Evolutionary conservation across 306 rosid species (phyloP), one percentile per base, ranked within the genome.

Genomic region (Vigna reflexopilosa): DNA sequence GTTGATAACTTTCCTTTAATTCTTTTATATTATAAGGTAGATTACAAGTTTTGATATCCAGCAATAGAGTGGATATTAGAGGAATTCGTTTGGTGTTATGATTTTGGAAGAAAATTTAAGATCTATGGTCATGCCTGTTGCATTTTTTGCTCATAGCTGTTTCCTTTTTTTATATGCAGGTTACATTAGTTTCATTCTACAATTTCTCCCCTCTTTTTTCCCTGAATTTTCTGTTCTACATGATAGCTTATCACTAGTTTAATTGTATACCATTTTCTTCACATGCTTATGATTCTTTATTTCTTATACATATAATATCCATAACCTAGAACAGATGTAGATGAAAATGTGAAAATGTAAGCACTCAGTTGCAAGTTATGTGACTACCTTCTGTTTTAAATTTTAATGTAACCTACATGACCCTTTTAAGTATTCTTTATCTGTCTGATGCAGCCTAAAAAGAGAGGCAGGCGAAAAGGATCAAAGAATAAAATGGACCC

Each of bases 401-500:
- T 52, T 75, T 48, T 67, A 49, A 14, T 16, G 30, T 67, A 61
- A 67, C 34, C 62, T 76, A 20, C 58, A 30, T 24, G 44, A 24
- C 69, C 54, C 67, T 45, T 52, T 74, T 70, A 76, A 61, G 51
- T 48, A 68, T 78, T 80, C 49, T 51, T 34, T 67, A 28, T 71
- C 44, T 64, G 16, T 54, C 55, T 30, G 71, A 28, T 70, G 87
- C 90, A 91, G 93, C 77, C 63, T 44, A 94, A 89, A 80, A 92
- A 85, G 84, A 85, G 91, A 83, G 97, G 97, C 63, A 87, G 98
- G 80, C 91, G 87, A 69, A 90, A 86, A 87, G 97, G 98, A 67
- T 88, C 97, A 65, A 94, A 66, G 81, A 92, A 90, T 62, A 92
- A 88, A 72, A 83, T 86, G 47, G 88, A 82, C 55, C 93, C 90